Percentiles rank a stretch among this genome's conserved stretches.
phyloP scores from a whole-genome alignment of 2,329 filamentous ascomycete species.

The Apiospora saccharicola region DNA sequence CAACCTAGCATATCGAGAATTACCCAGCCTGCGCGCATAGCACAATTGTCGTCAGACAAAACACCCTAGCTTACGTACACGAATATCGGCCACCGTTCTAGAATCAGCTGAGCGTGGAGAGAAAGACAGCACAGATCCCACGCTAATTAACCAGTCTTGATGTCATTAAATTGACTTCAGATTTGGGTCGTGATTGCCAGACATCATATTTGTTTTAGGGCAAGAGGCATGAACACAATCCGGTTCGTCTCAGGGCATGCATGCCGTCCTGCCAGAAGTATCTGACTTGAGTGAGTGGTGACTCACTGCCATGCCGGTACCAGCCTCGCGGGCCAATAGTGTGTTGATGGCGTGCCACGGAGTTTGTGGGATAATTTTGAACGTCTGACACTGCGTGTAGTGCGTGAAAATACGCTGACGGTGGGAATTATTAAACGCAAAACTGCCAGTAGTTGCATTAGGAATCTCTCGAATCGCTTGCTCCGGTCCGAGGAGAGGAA shows the following conservation, averaged over 20 bases:
- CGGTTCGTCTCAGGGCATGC: background rate
- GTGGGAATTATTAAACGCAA: background rate
- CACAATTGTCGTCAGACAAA: slow-evolving; percentile 2
- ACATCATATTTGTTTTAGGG: background rate
- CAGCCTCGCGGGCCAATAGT: slow-evolving; percentile 5
- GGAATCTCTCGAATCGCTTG: background rate
- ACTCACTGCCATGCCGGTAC: background rate
- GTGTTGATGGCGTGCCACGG: background rate
- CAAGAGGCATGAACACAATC: background rate
- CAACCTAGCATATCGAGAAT: background rate
- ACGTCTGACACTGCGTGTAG: background rate
- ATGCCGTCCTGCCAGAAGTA: slow-evolving; percentile 7
- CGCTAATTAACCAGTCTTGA: slow-evolving; percentile 19
- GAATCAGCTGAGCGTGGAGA: background rate
- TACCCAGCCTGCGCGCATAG: background rate
- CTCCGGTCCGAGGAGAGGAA: background rate
- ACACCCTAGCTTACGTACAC: slow-evolving; percentile 1
- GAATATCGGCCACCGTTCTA: background rate
- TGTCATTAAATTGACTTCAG: slow-evolving; percentile 18
- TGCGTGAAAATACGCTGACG: slow-evolving; percentile 2
- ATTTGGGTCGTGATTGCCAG: background rate
- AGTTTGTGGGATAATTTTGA: background rate
- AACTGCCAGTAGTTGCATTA: background rate
- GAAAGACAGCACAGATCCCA: background rate
- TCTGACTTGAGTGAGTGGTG: background rate